A percentile compares a stretch with the other conserved stretches of the same genome.
Evolutionary conservation across 2,329 filamentous ascomycete genomes (phyloP).

Genomic region (Fusarium brachygibbosum): DNA sequence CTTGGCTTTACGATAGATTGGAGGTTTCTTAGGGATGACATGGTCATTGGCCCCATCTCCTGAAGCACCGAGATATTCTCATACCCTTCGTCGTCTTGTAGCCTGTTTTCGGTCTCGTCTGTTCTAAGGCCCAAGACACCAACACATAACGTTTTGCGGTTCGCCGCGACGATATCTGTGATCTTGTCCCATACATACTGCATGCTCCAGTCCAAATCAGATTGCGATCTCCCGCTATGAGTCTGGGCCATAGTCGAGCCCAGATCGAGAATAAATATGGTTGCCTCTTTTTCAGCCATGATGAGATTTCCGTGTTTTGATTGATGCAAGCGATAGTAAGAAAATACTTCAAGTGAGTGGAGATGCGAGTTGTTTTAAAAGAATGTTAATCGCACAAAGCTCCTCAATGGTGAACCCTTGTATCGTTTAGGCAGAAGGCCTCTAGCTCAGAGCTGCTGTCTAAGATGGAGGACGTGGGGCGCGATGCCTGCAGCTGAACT

Average conservation of each 20-base stretch:
- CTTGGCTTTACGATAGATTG: slow-evolving; percentile 75
- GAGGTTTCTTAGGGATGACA: slow-evolving; percentile 78
- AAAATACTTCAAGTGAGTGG: neutral
- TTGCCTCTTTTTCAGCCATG: slow-evolving; percentile 95
- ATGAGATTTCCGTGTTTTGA: slow-evolving; percentile 40
- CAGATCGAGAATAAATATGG: slow-evolving; percentile 91
- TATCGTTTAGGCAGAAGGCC: slow-evolving; percentile 48
- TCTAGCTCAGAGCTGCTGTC: slow-evolving; percentile 7
- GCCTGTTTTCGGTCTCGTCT: slow-evolving; percentile 78
- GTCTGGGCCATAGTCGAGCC: slow-evolving; percentile 85
- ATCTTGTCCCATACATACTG: slow-evolving; percentile 95
- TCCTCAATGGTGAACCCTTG: slow-evolving; percentile 42
- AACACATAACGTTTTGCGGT: slow-evolving; percentile 76
- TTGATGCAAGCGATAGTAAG: neutral
- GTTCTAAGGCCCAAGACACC: slow-evolving; percentile 88
- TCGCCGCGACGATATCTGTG: slow-evolving; percentile 76
- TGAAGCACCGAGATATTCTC: slow-evolving; percentile 86
- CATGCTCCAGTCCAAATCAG: slow-evolving; percentile 90
- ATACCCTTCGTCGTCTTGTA: slow-evolving; percentile 79
- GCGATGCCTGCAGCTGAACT: slow-evolving; percentile 9
- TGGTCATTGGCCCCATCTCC: slow-evolving; percentile 69
- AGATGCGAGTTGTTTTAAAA: slow-evolving; percentile 25
- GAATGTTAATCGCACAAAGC: slow-evolving; percentile 16
- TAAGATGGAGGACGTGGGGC: slow-evolving; percentile 8
- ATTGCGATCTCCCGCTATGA: slow-evolving; percentile 77